Conservation (phyloP, 116 monocot genomes). For the Posidonia oceanica region DNA sequence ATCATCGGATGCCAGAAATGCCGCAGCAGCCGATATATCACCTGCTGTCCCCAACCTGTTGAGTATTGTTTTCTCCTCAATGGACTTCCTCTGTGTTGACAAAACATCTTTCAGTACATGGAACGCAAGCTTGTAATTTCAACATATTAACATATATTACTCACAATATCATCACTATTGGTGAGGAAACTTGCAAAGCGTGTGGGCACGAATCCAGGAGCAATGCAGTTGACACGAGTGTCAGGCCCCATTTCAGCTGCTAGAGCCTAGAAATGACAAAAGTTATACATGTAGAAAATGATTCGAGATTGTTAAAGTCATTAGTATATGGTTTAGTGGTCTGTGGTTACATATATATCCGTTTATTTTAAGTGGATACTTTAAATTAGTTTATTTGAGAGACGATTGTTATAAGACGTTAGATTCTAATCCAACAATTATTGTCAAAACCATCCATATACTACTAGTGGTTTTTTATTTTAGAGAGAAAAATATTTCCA, state of each 20-base stretch:
- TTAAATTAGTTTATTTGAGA: no score
- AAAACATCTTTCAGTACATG: neutral
- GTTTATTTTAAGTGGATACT: no score
- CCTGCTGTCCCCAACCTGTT: constrained; percentile 58
- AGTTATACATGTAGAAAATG: neutral
- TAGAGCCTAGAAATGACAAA: constrained; percentile 38
- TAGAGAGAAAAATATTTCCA: no score
- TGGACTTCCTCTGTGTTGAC: constrained; percentile 34
- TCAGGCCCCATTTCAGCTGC: constrained; percentile 80
- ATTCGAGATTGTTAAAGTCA: neutral
- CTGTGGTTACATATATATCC: no score
- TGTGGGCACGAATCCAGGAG: constrained; percentile 93
- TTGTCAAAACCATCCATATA: no score
- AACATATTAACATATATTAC: constrained; percentile 3
- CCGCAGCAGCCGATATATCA: constrained; percentile 77
- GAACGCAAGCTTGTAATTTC: neutral
- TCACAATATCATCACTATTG: constrained; percentile 46
- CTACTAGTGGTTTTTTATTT: no score
- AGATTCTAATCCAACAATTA: no score
- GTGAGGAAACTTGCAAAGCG: constrained; percentile 66
- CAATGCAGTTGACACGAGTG: constrained; percentile 88
- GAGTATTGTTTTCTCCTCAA: constrained; percentile 48
- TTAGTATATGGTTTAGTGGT: no score
- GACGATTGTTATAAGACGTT: no score
- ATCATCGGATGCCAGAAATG: constrained; percentile 87